Base-by-base conservation (phyloP, 352 stramenopile species). In the Pythium sp. region DNA sequence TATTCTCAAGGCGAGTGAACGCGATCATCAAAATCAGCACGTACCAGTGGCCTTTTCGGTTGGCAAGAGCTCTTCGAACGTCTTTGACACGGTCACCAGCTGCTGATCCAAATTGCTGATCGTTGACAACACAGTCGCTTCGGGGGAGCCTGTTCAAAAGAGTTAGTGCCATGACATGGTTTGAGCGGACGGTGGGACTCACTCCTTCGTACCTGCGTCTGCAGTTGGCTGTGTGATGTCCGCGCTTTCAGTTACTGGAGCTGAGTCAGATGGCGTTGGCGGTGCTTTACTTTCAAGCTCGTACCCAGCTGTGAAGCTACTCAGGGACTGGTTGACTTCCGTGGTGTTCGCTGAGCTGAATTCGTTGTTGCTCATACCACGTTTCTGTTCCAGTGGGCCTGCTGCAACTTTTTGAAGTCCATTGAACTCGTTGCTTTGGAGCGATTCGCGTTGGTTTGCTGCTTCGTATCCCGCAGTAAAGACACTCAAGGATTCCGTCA, bases 101-200 rank as follows among this genome's bases (percentile, higher is more conserved):
- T 80, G 74, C 55, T 70, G 58, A 24, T 78, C 72, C 46, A 80
- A 65, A n/a, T 76, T 68, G 55, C 71, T 72, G 32, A 72, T 72
- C 3, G 62, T 69, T 6, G 55, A 64, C 43, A 58, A 38, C 43
- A 72, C 34, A 15, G 62, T 58, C 7, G 67, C 46, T 34, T 72
- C 57, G 18, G 62, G 32, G 1, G 32, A 58, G 6, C 46, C 62
- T 66, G 28, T 12, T 58, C 20, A 43, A 47, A 28, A 36, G 34
- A 18, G 38, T 28, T 2, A 60, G 30, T 28, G 28, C 18, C 8
- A 20, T 60, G 30, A 24, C 18, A n/a, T 6, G 26, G 11, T 18
- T n/a, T 6, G 8, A 30, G 55, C 9, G 46, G 14, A 36, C 8
- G 8, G 11, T 61, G 11, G 5, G 24, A 41, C 1, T 41, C 26